phyloP scores from a whole-genome alignment of 257 asterid species.

The Verbascum thapsus region DNA sequence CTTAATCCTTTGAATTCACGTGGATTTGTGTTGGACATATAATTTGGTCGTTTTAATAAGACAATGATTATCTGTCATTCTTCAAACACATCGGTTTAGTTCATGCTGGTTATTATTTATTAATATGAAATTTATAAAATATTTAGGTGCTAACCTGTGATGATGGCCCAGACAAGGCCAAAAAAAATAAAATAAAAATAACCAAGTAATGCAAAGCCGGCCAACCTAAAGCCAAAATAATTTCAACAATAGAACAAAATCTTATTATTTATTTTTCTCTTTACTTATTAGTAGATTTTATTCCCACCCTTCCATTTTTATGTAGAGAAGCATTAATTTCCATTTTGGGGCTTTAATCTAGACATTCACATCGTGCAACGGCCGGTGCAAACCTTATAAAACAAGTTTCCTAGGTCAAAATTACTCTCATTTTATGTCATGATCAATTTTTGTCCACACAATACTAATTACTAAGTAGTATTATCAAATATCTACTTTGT shows the following conservation, averaged over 20 bases:
- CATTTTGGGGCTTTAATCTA: background rate
- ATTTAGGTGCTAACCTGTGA: background rate
- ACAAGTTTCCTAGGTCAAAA: slow-evolving; percentile 21
- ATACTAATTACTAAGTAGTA: too few species aligned
- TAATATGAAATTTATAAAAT: background rate
- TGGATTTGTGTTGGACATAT: background rate
- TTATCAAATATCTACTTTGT: too few species aligned
- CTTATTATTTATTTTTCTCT: slow-evolving; percentile 20
- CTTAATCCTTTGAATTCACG: background rate
- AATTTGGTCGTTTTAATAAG: slow-evolving; percentile 28
- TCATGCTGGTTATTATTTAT: background rate
- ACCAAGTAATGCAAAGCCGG: slow-evolving; percentile 38
- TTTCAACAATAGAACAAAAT: slow-evolving; percentile 17
- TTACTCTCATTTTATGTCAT: too few species aligned
- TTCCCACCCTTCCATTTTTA: background rate
- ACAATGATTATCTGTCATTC: slow-evolving; percentile 41
- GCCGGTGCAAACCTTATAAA: slow-evolving; percentile 15
- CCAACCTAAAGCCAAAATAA: slow-evolving; percentile 22
- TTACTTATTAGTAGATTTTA: slow-evolving; percentile 23
- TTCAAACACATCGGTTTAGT: slow-evolving; percentile 17
- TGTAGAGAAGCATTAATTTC: background rate
- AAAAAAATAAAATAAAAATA: background rate
- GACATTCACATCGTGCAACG: slow-evolving; percentile 24
- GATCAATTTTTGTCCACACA: too few species aligned
- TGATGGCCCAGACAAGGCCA: slow-evolving; percentile 11